Conservation (phyloP, 495 filamentous ascomycete species). For the Penicillium maclennaniae region DNA sequence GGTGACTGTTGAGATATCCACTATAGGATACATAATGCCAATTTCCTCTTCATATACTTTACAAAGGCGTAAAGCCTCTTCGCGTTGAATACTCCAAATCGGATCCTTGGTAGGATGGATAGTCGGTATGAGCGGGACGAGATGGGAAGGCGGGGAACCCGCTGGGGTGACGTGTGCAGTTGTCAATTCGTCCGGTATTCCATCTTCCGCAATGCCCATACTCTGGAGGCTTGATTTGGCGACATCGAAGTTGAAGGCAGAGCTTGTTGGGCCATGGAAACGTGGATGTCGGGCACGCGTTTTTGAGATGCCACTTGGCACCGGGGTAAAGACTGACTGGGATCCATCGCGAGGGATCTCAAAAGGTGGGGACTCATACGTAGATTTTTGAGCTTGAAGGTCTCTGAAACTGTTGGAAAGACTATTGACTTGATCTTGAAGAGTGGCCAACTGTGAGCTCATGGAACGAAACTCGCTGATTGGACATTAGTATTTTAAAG, state of each 20-base stretch:
- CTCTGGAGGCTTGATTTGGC: slow-evolving; percentile 82
- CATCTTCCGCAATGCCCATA: slow-evolving; percentile 74
- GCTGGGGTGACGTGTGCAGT: slow-evolving; percentile 50
- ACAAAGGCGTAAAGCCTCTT: slow-evolving; percentile 69
- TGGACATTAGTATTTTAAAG: slow-evolving; percentile 7
- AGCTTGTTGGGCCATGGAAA: slow-evolving; percentile 84
- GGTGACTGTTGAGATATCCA: slow-evolving; percentile 65
- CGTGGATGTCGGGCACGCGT: slow-evolving; percentile 51
- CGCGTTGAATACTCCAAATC: slow-evolving; percentile 66
- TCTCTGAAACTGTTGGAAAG: slow-evolving; percentile 67
- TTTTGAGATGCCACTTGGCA: slow-evolving; percentile 32
- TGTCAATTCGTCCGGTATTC: slow-evolving; percentile 52
- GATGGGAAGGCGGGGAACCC: slow-evolving; percentile 48
- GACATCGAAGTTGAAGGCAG: slow-evolving; percentile 79
- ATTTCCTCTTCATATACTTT: slow-evolving; percentile 78
- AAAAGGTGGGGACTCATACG: slow-evolving; percentile 35
- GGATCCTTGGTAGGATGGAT: slow-evolving; percentile 60
- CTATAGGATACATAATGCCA: slow-evolving; percentile 79
- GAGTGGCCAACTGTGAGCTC: slow-evolving; percentile 62
- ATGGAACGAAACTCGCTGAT: slow-evolving; percentile 72
- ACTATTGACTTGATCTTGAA: slow-evolving; percentile 82
- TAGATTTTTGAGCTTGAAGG: slow-evolving; percentile 46
- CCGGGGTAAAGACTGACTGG: slow-evolving; percentile 32
- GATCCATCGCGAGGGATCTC: slow-evolving; percentile 41
- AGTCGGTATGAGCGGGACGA: slow-evolving; percentile 33